Percentiles rank a stretch among this genome's conserved stretches.
Conservation (phyloP, 768 basidiomycete genomes). For the Leccinum rimulosum region DNA sequence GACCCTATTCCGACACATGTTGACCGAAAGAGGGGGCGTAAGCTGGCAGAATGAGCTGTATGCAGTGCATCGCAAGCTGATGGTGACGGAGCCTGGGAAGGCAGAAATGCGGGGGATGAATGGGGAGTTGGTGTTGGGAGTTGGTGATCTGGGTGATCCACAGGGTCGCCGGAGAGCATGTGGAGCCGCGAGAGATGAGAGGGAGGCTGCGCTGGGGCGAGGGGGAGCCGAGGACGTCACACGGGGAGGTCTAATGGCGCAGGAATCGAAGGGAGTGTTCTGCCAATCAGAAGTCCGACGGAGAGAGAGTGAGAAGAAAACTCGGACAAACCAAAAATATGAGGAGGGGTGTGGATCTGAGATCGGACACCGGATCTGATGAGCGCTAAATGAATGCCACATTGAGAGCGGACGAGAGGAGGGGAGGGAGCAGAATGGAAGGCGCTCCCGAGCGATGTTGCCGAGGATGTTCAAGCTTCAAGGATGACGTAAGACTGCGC, state of each 20-base stretch:
- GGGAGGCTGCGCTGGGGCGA: background rate
- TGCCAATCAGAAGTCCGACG: conserved; percentile 10
- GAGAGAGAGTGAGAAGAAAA: conserved; percentile 6
- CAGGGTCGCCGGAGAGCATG: background rate
- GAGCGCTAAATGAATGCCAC: background rate
- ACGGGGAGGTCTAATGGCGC: background rate
- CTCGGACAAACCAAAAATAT: conserved; percentile 10
- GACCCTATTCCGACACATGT: conserved; percentile 14
- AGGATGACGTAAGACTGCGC: conserved; percentile 7
- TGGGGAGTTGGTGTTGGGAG: background rate
- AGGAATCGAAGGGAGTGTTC: background rate
- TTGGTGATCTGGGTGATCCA: background rate
- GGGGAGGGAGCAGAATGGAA: conserved; percentile 2
- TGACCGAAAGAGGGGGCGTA: conserved; percentile 15
- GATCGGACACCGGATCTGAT: conserved; percentile 18
- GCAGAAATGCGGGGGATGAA: background rate
- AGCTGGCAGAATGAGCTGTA: background rate
- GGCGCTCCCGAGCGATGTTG: conserved; percentile 18
- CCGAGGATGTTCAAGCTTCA: conserved; percentile 13
- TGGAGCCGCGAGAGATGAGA: background rate
- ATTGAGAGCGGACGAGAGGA: background rate
- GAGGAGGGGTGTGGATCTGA: conserved; percentile 5
- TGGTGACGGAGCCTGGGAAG: conserved; percentile 2
- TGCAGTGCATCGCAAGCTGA: background rate
- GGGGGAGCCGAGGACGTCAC: background rate